These are phyloP conservation scores for Thymus mandschuricus DNA, from an alignment of 257 asterid species.

Conservation along the genomic window DNA sequence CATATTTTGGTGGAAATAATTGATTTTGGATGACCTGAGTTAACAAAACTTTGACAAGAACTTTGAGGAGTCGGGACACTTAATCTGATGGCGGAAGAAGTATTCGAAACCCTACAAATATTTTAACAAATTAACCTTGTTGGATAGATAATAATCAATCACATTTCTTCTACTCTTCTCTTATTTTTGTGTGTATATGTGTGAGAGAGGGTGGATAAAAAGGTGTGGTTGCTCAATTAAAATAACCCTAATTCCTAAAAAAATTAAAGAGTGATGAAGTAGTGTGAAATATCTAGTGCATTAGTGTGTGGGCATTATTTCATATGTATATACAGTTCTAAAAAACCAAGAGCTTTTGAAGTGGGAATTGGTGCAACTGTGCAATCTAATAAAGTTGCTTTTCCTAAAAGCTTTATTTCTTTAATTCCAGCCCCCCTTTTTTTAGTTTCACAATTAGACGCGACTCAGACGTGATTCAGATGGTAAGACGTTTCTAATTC, in stretches of 20 bases:
- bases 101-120: too few relatives aligned
- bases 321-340: not conserved
- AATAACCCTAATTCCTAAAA: not conserved
- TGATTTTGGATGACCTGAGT: not conserved
- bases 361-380: conserved; percentile 23
- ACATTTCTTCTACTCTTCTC: not conserved
- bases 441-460: not conserved
- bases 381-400: conserved; percentile 40
- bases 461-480: too few relatives aligned
- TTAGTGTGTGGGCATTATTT: conserved; percentile 17
- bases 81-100: too few relatives aligned
- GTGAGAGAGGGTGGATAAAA: not conserved
- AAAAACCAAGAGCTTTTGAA: conserved; percentile 7
- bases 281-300: conserved; percentile 1
- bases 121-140: too few relatives aligned
- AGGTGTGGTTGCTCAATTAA: not conserved
- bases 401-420: conserved; percentile 38
- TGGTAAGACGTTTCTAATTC: too few relatives aligned
- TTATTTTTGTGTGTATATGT: not conserved
- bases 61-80: too few relatives aligned
- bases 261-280: not conserved
- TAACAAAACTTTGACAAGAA: too few relatives aligned
- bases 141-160: not conserved
- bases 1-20: not conserved
- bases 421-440: conserved; percentile 7